Evolutionary conservation across 1,139 yeast genomes (phyloP), one percentile per base, ranked within the genome.

Genomic region (Geotrichum aggregatum): DNA sequence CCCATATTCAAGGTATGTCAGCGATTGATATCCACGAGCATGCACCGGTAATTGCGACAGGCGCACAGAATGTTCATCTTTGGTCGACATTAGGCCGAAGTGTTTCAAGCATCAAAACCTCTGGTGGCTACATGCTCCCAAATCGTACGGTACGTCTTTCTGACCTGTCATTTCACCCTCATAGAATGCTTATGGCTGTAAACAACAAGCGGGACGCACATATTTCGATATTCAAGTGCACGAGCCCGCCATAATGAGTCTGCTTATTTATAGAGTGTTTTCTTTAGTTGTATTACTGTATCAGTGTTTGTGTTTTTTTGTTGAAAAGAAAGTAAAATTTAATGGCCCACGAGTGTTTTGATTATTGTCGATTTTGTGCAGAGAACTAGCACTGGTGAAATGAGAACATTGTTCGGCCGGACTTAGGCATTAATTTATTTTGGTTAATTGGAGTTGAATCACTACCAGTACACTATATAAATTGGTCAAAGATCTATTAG

Each of bases 41-140:
- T 69, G 98, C 98, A 0, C 98, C 98, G 0, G 76, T 91, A 0
- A 79, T 91, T 58, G 88, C 89, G 10, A 84, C 95, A 1, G 98
- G 96, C 0, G 83, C 94, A 3, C 84, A 83, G 58, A 76, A 79
- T 42, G 83, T 89, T n/a, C 84, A 87, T 44, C 72, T 91, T 8
- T 91, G 95, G 88, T 83, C 95, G 3, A 89, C 96, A 0, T 74
- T 84, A 0, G 98, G 98, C 3, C 87, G 84, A 54, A 66, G 80
- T 50, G 73, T 89, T 13, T 73, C 87, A 0, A 74, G 79, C 4
- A 78, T 89, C 58, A 79, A 78, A 59, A 82, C 83, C 10, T 67
- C 71, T 33, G 63, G 68, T 13, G 67, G 71, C 35, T 69, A 69
- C 70, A 75, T 69, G 72, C 59, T 71, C 28, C 69, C 65, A 39